These are phyloP conservation scores for Cladophialophora bantiana DNA, from an alignment of 2,329 filamentous ascomycete genomes.

Conservation along the genomic window DNA sequence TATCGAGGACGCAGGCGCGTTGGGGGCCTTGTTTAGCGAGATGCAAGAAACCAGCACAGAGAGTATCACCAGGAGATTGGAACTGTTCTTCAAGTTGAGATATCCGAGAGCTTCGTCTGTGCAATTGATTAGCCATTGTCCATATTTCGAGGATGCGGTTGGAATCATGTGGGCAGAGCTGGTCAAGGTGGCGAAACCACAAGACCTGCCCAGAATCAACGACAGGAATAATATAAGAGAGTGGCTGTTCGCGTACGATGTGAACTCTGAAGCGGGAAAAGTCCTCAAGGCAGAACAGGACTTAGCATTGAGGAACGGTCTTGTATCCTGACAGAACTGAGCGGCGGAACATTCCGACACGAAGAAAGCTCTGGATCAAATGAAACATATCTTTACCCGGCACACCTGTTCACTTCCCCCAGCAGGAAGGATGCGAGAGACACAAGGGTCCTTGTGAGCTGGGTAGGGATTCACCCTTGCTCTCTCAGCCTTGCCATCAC, in stretches of 20 bases:
- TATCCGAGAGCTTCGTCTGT: not conserved
- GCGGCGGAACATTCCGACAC: not conserved
- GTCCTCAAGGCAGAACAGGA: not conserved
- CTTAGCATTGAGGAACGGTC: not conserved
- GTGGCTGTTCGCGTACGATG: not conserved
- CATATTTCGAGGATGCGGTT: not conserved
- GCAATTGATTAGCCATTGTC: not conserved
- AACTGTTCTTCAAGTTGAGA: not conserved
- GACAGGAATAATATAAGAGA: not conserved
- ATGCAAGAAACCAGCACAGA: not conserved
- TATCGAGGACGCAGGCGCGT: constrained; percentile 2
- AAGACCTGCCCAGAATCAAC: not conserved
- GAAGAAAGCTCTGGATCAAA: too few species aligned
- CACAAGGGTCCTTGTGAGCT: not conserved
- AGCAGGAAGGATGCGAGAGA: not conserved
- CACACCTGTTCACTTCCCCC: not conserved
- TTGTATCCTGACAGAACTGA: not conserved
- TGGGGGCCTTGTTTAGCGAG: not conserved
- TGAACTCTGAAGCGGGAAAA: not conserved
- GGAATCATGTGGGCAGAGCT: not conserved
- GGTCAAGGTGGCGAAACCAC: not conserved
- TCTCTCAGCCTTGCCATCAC: not conserved
- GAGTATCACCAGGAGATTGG: not conserved
- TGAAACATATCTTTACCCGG: too few species aligned
- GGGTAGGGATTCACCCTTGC: not conserved